Conservation (phyloP, 1,139 yeast genomes). For the Yarrowia galli region DNA sequence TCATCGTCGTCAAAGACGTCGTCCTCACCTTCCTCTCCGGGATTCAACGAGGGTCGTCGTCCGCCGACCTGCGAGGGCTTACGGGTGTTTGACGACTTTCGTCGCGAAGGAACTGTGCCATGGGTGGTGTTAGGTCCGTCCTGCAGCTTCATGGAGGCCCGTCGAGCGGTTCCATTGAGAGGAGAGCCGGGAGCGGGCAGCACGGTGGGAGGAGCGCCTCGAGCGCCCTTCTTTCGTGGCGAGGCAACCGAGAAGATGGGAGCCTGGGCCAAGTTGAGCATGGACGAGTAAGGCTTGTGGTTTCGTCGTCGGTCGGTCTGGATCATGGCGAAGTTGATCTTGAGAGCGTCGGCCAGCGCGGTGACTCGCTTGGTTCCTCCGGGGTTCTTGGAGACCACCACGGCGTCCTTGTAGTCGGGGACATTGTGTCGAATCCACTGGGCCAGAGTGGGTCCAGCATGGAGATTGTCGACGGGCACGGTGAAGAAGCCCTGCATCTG, state of each 20-base stretch:
- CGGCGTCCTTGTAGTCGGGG: constrained; percentile 79
- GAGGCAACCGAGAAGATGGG: constrained; percentile 32
- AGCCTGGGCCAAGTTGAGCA: constrained; percentile 37
- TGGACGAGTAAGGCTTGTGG: constrained; percentile 59
- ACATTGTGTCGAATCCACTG: constrained; percentile 95
- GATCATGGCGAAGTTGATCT: constrained; percentile 97
- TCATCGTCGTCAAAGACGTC: constrained; percentile 54
- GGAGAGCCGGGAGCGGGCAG: constrained; percentile 39
- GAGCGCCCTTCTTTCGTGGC: constrained; percentile 36
- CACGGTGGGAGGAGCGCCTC: constrained; percentile 41
- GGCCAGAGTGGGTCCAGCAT: constrained; percentile 96
- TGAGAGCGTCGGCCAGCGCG: constrained; percentile 92
- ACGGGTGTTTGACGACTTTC: constrained; percentile 37
- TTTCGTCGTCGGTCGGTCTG: constrained; percentile 96
- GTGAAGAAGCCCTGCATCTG: constrained; percentile 99
- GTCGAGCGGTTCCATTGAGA: constrained; percentile 38
- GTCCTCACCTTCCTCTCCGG: constrained; percentile 39
- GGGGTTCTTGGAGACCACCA: constrained; percentile 95
- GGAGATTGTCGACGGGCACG: constrained; percentile 94
- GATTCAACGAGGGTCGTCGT: constrained; percentile 13
- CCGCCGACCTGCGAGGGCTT: constrained; percentile 32
- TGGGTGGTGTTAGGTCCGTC: constrained; percentile 39
- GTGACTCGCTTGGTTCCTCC: constrained; percentile 99
- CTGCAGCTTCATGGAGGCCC: constrained; percentile 35
- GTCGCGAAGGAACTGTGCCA: constrained; percentile 22